Evolutionary conservation across 2,329 filamentous ascomycete species (phyloP), one percentile per base, ranked within the genome.

Genomic region (Colletotrichum agaves): DNA sequence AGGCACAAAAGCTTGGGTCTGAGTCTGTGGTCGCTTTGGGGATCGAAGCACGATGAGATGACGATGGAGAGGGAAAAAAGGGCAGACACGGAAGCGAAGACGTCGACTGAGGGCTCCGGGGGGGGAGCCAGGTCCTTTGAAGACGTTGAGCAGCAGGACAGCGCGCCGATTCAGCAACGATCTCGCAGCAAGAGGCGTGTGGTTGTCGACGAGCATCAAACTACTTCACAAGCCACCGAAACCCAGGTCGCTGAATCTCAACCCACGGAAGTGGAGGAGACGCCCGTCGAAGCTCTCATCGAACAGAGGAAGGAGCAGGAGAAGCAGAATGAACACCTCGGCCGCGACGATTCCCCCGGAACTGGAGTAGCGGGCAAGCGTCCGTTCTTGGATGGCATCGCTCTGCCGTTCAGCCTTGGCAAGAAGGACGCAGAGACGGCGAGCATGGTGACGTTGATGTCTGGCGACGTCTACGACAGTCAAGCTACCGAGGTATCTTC

Each of bases 21-120:
- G 77, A 88, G 90, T 2, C 81, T 98, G 71, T 98, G 95, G 95
- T 92, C 90, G 56, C 83, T 91, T 1, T 97, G 94, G 92, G 94
- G 93, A 13, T 94, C 91, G 50, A 97, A 92, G 76, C 93, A 98
- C 75, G 96, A 98, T 75, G 87, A 95, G 77, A 85, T 85, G 69
- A 92, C 91, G 0, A 84, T 97, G 3, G 81, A 83, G 52, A 81
- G 87, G 3, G 87, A 90, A 75, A 77, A 85, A 59, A 83, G 84
- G 70, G 84, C 84, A 1, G 82, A 84, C n/a, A 44, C 56, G 2
- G 57, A 39, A 10, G 62, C 44, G 5, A 75, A 75, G 5, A 71
- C 73, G n/a, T 74, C 74, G 23, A 80, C 77, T 4, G 75, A 74
- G 2, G 77, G 73, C 3, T 81, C 86, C 39, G 83, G 81, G 1